Evolutionary conservation across 23 red algal species (phyloP).

Genomic region (Gracilaria domingensis): DNA sequence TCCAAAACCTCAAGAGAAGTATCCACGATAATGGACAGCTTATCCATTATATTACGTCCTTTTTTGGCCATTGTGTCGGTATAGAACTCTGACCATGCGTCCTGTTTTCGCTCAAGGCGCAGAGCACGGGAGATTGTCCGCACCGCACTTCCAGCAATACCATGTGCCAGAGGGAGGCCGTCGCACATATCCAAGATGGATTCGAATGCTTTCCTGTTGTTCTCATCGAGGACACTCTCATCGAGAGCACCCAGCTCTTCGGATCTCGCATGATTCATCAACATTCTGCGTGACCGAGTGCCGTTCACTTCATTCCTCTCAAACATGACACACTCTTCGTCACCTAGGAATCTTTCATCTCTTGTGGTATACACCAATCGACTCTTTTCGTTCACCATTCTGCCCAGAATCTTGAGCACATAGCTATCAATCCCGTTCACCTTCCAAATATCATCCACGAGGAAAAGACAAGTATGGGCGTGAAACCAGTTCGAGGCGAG

Average conservation of each 20-base stretch:
- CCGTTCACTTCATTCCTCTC: neutral
- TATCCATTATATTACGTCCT: neutral
- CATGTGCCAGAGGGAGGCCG: neutral
- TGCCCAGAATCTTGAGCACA: neutral
- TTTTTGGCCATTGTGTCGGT: neutral
- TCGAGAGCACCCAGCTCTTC: neutral
- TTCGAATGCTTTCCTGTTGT: neutral
- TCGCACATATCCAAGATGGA: neutral
- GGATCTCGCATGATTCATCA: neutral
- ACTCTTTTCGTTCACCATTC: neutral
- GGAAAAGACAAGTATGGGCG: neutral
- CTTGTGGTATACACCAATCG: neutral
- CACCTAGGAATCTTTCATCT: neutral
- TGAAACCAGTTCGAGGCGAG: neutral
- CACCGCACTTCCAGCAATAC: neutral
- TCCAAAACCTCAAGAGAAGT: neutral
- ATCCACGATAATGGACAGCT: neutral
- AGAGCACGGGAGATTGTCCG: neutral
- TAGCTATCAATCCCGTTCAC: conserved; percentile 1
- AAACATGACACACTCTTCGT: neutral
- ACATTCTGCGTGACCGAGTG: neutral
- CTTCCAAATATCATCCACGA: conserved; percentile 19
- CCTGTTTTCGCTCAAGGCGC: neutral
- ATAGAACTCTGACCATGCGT: neutral
- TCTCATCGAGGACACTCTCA: neutral